phyloP scores from a whole-genome alignment of 163 green algal genomes.

The Chlorella variabilis region DNA sequence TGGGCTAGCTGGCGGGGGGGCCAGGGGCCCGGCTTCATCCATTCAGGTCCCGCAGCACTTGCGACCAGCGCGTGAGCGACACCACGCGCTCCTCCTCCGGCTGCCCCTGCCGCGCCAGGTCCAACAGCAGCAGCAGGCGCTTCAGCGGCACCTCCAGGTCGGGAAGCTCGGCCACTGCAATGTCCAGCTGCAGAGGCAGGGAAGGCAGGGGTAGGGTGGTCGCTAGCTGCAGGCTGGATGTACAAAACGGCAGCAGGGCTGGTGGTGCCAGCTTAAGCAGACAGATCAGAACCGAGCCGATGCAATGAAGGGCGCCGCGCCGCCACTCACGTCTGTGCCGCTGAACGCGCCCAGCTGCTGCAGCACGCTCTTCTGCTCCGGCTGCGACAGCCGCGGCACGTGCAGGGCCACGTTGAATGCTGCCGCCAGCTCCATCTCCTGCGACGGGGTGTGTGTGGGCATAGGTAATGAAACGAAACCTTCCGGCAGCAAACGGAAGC shows the following conservation, averaged over 20 bases:
- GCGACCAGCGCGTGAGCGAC: conserved; percentile 35
- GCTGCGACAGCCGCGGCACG: conserved; percentile 73
- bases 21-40: too few relatives aligned
- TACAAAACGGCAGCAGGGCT: background rate
- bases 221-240: too few relatives aligned
- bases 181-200: conserved; percentile 49
- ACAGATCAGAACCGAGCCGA: background rate
- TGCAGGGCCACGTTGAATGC: conserved; percentile 84
- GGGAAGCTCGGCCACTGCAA: conserved; percentile 53
- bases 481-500: too few relatives aligned
- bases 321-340: conserved; percentile 1
- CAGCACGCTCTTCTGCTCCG: conserved; percentile 79
- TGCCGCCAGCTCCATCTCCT: conserved; percentile 72
- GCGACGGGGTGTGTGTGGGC: background rate
- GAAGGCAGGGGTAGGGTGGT: background rate
- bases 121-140: conserved; percentile 93
- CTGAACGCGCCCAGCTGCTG: conserved; percentile 21
- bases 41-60: conserved; percentile 46
- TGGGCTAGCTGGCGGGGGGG: too few relatives aligned
- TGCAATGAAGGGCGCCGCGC: too few relatives aligned
- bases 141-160: conserved; percentile 90
- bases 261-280: background rate
- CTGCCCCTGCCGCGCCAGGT: conserved; percentile 85
- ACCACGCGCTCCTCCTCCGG: conserved; percentile 26
- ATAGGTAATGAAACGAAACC: too few relatives aligned